These are phyloP conservation scores for Fusarium hostae DNA, from an alignment of 2,329 filamentous ascomycete species.

Conservation along the genomic window DNA sequence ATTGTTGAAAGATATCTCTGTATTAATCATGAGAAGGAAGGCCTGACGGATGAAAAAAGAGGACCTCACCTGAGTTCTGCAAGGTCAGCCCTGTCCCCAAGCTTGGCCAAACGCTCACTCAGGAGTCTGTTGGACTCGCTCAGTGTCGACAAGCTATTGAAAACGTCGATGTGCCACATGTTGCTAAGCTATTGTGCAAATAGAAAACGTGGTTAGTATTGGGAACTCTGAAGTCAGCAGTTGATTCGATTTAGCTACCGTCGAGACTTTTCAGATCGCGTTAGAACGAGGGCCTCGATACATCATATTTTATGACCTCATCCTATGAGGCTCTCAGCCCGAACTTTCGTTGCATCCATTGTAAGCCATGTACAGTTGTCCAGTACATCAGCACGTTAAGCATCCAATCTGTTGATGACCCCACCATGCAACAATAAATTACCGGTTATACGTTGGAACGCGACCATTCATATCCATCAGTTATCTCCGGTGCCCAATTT, in stretches of 20 bases:
- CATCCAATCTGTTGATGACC: neutral
- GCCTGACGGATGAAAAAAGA: rapidly evolving
- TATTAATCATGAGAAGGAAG: neutral
- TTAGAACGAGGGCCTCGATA: neutral
- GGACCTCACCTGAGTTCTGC: neutral
- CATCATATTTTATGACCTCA: neutral
- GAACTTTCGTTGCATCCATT: neutral
- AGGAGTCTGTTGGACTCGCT: neutral
- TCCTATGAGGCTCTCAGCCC: neutral
- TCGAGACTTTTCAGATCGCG: neutral
- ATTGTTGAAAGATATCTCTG: neutral
- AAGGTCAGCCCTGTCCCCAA: neutral
- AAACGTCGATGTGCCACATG: neutral
- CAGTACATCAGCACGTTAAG: neutral
- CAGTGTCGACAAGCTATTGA: neutral
- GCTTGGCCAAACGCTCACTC: neutral
- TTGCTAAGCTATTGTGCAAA: neutral
- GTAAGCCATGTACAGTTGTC: too few relatives aligned
- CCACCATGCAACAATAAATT: neutral
- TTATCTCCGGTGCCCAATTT: neutral
- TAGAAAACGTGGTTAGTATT: neutral
- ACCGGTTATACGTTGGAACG: too few relatives aligned
- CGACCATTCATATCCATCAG: neutral
- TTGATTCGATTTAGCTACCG: neutral
- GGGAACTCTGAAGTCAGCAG: neutral